These are phyloP conservation scores for Aspergillus incahuasiensis DNA, from an alignment of 495 filamentous ascomycete species.

Conservation along the genomic window DNA sequence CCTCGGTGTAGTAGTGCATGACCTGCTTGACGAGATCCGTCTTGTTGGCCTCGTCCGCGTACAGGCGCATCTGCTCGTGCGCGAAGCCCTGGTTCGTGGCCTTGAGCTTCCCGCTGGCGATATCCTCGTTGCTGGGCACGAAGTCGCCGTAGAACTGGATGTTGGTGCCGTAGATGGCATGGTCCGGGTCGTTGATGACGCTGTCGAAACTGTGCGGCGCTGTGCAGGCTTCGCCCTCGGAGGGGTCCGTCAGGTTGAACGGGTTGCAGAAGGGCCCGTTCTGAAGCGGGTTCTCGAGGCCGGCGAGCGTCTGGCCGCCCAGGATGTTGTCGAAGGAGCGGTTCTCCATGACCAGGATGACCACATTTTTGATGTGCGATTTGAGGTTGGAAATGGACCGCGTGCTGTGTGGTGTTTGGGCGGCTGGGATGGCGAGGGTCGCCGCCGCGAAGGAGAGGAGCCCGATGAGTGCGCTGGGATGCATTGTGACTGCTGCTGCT, in stretches of 20 bases:
- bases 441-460: conserved; percentile 34
- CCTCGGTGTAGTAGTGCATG: conserved; percentile 49
- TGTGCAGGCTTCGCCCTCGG: conserved; percentile 36
- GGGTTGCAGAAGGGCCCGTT: conserved; percentile 43
- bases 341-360: conserved; percentile 43
- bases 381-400: conserved; percentile 31
- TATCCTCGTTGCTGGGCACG: conserved; percentile 34
- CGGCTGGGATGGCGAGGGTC: conserved; percentile 25
- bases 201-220: conserved; percentile 40
- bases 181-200: conserved; percentile 45
- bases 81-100: conserved; percentile 43
- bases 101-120: conserved; percentile 30
- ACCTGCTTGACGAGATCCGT: conserved; percentile 38
- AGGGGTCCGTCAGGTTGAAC: conserved; percentile 36
- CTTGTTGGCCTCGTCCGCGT: conserved; percentile 29
- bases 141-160: conserved; percentile 47
- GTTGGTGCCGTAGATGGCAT: conserved; percentile 47
- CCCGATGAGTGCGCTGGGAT: conserved; percentile 29
- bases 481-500: conserved; percentile 21
- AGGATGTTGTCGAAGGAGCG: conserved; percentile 44
- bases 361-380: conserved; percentile 45
- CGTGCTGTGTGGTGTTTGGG: conserved; percentile 16
- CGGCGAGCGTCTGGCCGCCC: conserved; percentile 34
- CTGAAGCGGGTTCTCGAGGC: conserved; percentile 42
- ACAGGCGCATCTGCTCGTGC: conserved; percentile 40